phyloP scores from a whole-genome alignment of 176 grass and related monocot genomes.

The Oryza meridionalis region DNA sequence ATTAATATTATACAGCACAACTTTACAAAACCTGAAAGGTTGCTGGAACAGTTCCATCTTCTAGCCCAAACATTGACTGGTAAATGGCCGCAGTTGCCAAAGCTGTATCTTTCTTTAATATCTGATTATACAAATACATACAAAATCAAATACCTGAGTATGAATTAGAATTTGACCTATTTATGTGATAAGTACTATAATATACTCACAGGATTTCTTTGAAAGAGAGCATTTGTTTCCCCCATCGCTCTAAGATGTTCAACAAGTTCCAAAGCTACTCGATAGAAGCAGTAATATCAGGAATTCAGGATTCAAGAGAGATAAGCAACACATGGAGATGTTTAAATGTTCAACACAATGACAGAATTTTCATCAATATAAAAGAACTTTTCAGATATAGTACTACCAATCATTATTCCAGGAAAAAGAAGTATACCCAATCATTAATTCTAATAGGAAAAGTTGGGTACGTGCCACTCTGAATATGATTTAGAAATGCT shows the following conservation, averaged over 20 bases:
- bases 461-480: background rate
- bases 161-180: background rate
- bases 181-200: conserved; percentile 9
- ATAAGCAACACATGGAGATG: conserved; percentile 1
- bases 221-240: conserved; percentile 89
- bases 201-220: conserved; percentile 70
- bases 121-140: conserved; percentile 46
- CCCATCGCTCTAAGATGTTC: conserved; percentile 97
- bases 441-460: background rate
- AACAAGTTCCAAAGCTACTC: conserved; percentile 87
- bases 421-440: background rate
- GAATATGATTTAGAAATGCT: background rate
- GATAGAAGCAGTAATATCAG: conserved; percentile 17
- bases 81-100: conserved; percentile 89
- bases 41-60: conserved; percentile 90
- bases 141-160: conserved; percentile 20
- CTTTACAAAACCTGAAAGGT: conserved; percentile 81
- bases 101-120: conserved; percentile 86
- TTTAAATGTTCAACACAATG: conserved; percentile 3
- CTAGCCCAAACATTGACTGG: conserved; percentile 96
- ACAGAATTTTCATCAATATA: conserved; percentile 15
- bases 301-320: conserved; percentile 8
- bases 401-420: background rate
- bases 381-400: background rate
- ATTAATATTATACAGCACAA: conserved; percentile 14